These are phyloP conservation scores for Aspergillus hiratsukae DNA, from an alignment of 2,329 filamentous ascomycete genomes.

Conservation along the genomic window DNA sequence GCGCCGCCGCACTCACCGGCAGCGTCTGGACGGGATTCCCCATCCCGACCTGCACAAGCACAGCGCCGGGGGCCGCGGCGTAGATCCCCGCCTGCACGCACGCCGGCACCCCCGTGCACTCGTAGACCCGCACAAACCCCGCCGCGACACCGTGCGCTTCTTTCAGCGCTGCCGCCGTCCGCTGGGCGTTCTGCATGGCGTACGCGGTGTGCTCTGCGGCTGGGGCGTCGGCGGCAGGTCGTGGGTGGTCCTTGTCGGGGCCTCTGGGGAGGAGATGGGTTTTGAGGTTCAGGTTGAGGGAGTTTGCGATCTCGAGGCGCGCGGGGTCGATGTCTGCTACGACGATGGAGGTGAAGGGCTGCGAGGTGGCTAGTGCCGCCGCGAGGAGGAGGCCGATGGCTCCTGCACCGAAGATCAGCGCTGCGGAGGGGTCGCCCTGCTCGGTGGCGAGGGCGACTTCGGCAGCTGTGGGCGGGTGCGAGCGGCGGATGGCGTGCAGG, in stretches of 20 bases:
- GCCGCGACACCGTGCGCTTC: slow-evolving; percentile 19
- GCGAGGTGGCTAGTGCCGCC: slow-evolving; percentile 52
- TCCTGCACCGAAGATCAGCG: slow-evolving; percentile 58
- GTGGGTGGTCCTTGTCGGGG: slow-evolving; percentile 20
- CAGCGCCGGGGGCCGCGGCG: slow-evolving; percentile 45
- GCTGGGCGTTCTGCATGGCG: slow-evolving; percentile 33
- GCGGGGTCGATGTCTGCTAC: slow-evolving; percentile 59
- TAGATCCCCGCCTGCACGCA: slow-evolving; percentile 45
- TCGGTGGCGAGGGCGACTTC: slow-evolving; percentile 39
- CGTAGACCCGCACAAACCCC: slow-evolving; percentile 43
- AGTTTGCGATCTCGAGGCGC: slow-evolving; percentile 52
- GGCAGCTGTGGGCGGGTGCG: slow-evolving; percentile 41
- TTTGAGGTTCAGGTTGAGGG: slow-evolving; percentile 32
- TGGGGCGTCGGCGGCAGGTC: slow-evolving; percentile 28
- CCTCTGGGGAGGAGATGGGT: slow-evolving; percentile 35
- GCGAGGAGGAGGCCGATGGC: slow-evolving; percentile 58
- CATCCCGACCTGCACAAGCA: slow-evolving; percentile 55
- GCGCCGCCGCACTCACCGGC: slow-evolving; percentile 50
- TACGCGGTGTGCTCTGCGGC: slow-evolving; percentile 30
- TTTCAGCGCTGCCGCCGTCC: slow-evolving; percentile 30
- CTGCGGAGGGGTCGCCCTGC: slow-evolving; percentile 39
- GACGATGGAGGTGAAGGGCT: slow-evolving; percentile 51
- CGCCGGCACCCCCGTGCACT: slow-evolving; percentile 43
- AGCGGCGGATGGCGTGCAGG: slow-evolving; percentile 55
- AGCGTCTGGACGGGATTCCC: slow-evolving; percentile 52